Conservation (phyloP, 805 yeast genomes). For the Wickerhamiella slavikovae region DNA sequence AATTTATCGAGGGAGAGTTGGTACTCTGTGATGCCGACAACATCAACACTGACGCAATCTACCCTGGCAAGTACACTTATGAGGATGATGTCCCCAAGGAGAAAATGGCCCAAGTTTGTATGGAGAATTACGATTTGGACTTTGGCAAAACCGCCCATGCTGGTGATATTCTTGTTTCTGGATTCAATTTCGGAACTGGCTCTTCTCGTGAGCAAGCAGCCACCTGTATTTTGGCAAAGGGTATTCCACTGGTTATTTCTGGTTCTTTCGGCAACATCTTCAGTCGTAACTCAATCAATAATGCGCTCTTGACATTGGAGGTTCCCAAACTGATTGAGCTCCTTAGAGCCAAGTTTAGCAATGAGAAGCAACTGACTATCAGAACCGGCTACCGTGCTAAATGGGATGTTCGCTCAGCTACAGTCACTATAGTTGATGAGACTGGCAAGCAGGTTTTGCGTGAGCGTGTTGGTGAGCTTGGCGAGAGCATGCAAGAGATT, state of each 20-base stretch:
- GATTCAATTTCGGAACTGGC: constrained; percentile 95
- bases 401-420: constrained; percentile 82
- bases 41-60: constrained; percentile 92
- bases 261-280: constrained; percentile 97
- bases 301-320: constrained; percentile 83
- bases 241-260: constrained; percentile 77
- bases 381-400: constrained; percentile 86
- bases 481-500: constrained; percentile 87
- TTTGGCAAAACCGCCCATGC: constrained; percentile 63
- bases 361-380: constrained; percentile 50
- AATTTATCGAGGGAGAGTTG: constrained; percentile 70
- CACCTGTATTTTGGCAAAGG: constrained; percentile 89
- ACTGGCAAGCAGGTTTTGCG: constrained; percentile 35
- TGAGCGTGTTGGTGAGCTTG: constrained; percentile 89
- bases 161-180: constrained; percentile 79
- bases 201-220: constrained; percentile 99
- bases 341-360: constrained; percentile 47
- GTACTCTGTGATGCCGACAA: constrained; percentile 88
- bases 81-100: constrained; percentile 92
- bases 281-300: constrained; percentile 88
- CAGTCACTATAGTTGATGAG: constrained; percentile 54
- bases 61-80: constrained; percentile 97
- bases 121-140: constrained; percentile 94
- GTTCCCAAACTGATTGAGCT: constrained; percentile 68
- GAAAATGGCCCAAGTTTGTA: constrained; percentile 96